A percentile compares a stretch with the other conserved stretches of the same genome.
These are phyloP conservation scores for Didymella pinodella DNA, from an alignment of 2,329 filamentous ascomycete genomes.

Conservation along the genomic window DNA sequence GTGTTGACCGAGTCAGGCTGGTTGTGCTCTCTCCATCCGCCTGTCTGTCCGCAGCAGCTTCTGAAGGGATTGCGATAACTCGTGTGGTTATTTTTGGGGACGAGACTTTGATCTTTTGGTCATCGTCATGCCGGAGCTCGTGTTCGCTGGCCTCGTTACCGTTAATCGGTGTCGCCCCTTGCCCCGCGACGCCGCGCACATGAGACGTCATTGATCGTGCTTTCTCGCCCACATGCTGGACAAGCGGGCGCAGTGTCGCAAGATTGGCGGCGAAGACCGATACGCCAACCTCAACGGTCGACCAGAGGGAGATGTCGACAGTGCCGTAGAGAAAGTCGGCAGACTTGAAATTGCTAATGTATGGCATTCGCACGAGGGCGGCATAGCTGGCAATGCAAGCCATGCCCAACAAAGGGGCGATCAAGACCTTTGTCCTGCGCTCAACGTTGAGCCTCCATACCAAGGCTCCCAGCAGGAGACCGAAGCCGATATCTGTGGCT, in stretches of 20 bases:
- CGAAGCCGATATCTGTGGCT: conserved; percentile 26
- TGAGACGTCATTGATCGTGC: conserved; percentile 2
- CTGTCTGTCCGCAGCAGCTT: neutral
- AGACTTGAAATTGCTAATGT: conserved; percentile 24
- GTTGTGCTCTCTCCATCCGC: conserved; percentile 3
- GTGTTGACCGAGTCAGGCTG: neutral
- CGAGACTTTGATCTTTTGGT: neutral
- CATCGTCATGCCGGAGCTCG: neutral
- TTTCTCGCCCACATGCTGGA: neutral
- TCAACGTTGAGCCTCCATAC: conserved; percentile 64
- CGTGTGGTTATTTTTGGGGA: neutral
- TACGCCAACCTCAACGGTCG: conserved; percentile 26
- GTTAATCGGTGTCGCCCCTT: neutral
- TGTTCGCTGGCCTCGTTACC: neutral
- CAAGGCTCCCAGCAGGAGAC: conserved; percentile 51
- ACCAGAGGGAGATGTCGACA: conserved; percentile 30
- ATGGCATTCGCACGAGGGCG: conserved; percentile 26
- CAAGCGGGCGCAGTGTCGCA: conserved; percentile 26
- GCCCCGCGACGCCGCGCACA: neutral
- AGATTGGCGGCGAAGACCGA: conserved; percentile 23
- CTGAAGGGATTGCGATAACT: neutral
- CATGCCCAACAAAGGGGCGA: conserved; percentile 21
- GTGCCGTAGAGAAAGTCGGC: conserved; percentile 30
- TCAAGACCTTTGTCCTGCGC: conserved; percentile 20
- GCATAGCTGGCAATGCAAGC: conserved; percentile 29